phyloP scores from a whole-genome alignment of 2,329 filamentous ascomycete genomes.

The Aschersonia sp. region DNA sequence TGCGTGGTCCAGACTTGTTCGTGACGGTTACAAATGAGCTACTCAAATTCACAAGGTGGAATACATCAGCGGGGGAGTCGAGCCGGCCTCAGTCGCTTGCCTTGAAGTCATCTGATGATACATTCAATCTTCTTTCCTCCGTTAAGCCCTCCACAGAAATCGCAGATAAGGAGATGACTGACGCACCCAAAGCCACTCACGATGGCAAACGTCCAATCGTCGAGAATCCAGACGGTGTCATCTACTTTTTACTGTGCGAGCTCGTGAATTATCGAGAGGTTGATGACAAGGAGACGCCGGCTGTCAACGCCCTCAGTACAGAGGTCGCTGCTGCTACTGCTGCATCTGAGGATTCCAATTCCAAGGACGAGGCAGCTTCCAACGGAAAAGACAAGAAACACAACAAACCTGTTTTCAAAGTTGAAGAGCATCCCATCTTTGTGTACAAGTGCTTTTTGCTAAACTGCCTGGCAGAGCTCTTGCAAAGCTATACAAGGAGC shows the following conservation, averaged over 20 bases:
- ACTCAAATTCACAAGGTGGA: conserved; percentile 56
- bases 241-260: conserved; percentile 89
- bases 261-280: conserved; percentile 84
- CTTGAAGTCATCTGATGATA: conserved; percentile 16
- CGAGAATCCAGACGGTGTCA: conserved; percentile 85
- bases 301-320: conserved; percentile 24
- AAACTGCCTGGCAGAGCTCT: conserved; percentile 77
- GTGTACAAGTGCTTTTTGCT: conserved; percentile 92
- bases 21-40: conserved; percentile 78
- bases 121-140: conserved; percentile 12
- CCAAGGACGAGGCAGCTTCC: conserved; percentile 11
- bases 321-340: conserved; percentile 15
- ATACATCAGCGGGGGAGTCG: conserved; percentile 18
- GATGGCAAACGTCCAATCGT: conserved; percentile 74
- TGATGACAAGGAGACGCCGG: conserved; percentile 58
- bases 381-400: conserved; percentile 46
- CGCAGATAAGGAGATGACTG: conserved; percentile 44
- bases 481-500: conserved; percentile 82
- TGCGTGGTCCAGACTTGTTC: conserved; percentile 75
- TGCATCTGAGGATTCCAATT: conserved; percentile 13
- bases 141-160: conserved; percentile 47
- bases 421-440: conserved; percentile 88
- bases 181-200: conserved; percentile 44
- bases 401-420: conserved; percentile 67
- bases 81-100: conserved; percentile 20